A percentile compares a stretch with the other conserved stretches of the same genome.
phyloP scores from a whole-genome alignment of 1,139 yeast species.

The Saccharomycopsis crataegensis region DNA sequence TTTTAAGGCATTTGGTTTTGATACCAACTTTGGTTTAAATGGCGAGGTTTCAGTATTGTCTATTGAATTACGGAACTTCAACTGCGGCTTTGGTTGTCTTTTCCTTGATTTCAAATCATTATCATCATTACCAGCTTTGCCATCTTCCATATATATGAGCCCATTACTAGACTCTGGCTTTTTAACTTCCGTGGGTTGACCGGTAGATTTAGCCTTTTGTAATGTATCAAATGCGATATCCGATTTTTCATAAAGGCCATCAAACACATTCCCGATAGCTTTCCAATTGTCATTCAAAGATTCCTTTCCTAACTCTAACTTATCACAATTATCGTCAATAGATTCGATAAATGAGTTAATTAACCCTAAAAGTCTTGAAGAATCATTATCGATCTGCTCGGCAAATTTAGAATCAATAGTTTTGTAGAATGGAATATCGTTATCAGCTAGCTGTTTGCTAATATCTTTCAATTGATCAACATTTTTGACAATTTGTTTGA shows the following conservation, averaged over 20 bases:
- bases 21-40: constrained; percentile 61
- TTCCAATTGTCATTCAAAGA: constrained; percentile 51
- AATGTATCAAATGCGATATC: constrained; percentile 56
- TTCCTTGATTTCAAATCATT: constrained; percentile 27
- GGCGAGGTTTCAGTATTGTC: constrained; percentile 69
- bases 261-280: constrained; percentile 54
- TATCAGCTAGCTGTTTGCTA: constrained; percentile 66
- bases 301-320: constrained; percentile 31
- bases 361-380: constrained; percentile 40
- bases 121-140: constrained; percentile 14
- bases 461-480: constrained; percentile 26
- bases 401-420: constrained; percentile 54
- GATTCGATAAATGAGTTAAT: constrained; percentile 46
- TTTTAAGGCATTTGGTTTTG: constrained; percentile 63
- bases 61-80: constrained; percentile 45
- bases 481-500: background rate
- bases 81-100: constrained; percentile 66
- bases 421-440: constrained; percentile 70
- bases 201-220: constrained; percentile 19
- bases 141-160: constrained; percentile 6
- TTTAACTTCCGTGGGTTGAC: constrained; percentile 20
- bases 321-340: constrained; percentile 28
- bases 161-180: constrained; percentile 2
- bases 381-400: constrained; percentile 35
- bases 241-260: constrained; percentile 64